Percentiles rank a stretch among this genome's conserved stretches.
Conservation (phyloP, 768 basidiomycete genomes). For the Albatrellus ellisii region DNA sequence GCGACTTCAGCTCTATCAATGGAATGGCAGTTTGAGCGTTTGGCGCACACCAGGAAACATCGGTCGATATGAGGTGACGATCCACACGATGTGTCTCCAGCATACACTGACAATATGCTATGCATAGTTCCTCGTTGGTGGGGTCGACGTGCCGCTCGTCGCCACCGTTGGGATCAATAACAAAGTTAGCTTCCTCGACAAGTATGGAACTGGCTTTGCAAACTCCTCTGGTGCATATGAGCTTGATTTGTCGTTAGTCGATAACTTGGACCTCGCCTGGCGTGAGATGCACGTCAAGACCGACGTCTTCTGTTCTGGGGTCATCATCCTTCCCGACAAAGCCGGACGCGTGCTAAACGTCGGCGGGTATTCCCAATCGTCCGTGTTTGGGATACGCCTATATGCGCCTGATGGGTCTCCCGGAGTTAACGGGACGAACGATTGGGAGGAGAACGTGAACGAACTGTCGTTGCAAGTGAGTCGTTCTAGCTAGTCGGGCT, state of each 20-base stretch:
- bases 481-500: not conserved
- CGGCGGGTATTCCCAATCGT: conserved; percentile 58
- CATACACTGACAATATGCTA: not conserved
- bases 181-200: conserved; percentile 74
- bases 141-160: conserved; percentile 59
- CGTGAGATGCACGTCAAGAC: conserved; percentile 65
- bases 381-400: conserved; percentile 60
- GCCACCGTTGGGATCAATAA: conserved; percentile 70
- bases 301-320: conserved; percentile 72
- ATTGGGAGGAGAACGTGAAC: conserved; percentile 65
- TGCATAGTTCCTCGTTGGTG: conserved; percentile 32
- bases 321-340: conserved; percentile 64
- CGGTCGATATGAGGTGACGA: conserved; percentile 60
- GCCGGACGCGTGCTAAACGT: conserved; percentile 52
- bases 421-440: conserved; percentile 61
- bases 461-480: conserved; percentile 48
- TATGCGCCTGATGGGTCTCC: conserved; percentile 56
- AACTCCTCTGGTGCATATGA: conserved; percentile 76
- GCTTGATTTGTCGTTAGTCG: conserved; percentile 46
- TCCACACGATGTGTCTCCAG: no score
- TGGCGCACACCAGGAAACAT: conserved; percentile 57
- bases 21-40: conserved; percentile 27
- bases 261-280: conserved; percentile 39
- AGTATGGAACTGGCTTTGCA: conserved; percentile 45
- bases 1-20: conserved; percentile 29